Evolutionary conservation across 192 early-diverging fungal genomes (phyloP).

Genomic region (Backusella macrospora): DNA sequence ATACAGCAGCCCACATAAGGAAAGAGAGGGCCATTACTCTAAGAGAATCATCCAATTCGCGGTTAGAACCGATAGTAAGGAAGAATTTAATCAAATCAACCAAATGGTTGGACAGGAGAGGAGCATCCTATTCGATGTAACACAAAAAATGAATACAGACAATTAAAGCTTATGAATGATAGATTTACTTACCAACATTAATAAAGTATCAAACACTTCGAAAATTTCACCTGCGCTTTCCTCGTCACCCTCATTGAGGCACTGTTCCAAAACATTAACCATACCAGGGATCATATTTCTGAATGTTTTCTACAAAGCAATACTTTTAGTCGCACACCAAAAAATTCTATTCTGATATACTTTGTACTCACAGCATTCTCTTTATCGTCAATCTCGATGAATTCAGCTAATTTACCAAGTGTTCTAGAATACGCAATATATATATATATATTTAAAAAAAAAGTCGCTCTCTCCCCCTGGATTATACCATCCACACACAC

Average conservation of each 20-base stretch:
- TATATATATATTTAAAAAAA: constrained; percentile 45
- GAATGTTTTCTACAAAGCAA: constrained; percentile 55
- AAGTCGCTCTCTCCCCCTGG: too few species aligned
- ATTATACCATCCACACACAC: neutral
- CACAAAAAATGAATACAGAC: neutral
- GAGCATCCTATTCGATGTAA: constrained; percentile 58
- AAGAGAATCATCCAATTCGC: constrained; percentile 65
- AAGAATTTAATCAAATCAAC: constrained; percentile 83
- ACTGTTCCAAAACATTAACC: constrained; percentile 84
- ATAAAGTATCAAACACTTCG: constrained; percentile 84
- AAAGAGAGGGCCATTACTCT: constrained; percentile 85
- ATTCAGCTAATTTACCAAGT: constrained; percentile 26
- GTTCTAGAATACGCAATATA: neutral
- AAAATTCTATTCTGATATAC: constrained; percentile 53
- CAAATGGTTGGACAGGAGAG: constrained; percentile 79
- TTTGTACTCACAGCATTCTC: constrained; percentile 65
- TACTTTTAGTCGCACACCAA: neutral
- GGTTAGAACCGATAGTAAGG: constrained; percentile 70
- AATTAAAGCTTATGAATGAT: neutral
- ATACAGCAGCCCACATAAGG: constrained; percentile 74
- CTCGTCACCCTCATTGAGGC: constrained; percentile 73
- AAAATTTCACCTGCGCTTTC: constrained; percentile 78
- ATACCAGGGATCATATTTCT: constrained; percentile 78
- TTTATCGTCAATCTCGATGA: constrained; percentile 35
- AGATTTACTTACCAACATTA: constrained; percentile 58